phyloP scores from a whole-genome alignment of 768 basidiomycete species.

The Trametes meyenii region DNA sequence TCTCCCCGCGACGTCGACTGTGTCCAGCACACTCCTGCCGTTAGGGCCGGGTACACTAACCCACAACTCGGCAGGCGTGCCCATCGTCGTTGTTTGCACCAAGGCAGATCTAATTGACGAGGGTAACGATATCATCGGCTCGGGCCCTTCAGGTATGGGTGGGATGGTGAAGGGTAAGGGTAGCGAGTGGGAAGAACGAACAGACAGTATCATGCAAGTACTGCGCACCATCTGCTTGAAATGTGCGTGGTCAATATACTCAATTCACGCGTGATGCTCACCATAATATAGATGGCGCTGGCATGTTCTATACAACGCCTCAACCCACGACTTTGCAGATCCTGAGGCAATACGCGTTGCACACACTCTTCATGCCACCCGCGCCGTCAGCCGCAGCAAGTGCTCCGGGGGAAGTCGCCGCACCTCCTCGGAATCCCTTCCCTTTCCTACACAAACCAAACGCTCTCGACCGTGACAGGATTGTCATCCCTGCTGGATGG shows the following conservation, averaged over 20 bases:
- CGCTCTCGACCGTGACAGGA: conserved; percentile 88
- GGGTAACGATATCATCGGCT: conserved; percentile 64
- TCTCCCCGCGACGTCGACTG: conserved; percentile 59
- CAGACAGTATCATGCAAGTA: conserved; percentile 95
- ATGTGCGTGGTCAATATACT: conserved; percentile 57
- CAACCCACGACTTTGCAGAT: conserved; percentile 73
- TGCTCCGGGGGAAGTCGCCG: conserved; percentile 39
- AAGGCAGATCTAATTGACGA: conserved; percentile 95
- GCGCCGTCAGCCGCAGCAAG: conserved; percentile 50
- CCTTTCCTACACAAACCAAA: conserved; percentile 88
- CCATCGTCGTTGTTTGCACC: conserved; percentile 87
- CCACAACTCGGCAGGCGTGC: conserved; percentile 83
- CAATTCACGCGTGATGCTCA: neutral
- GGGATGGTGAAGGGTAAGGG: conserved; percentile 92
- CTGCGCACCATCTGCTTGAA: conserved; percentile 89
- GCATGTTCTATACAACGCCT: conserved; percentile 88
- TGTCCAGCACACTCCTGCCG: conserved; percentile 75
- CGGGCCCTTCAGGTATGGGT: conserved; percentile 80
- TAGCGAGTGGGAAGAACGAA: conserved; percentile 92
- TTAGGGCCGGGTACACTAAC: conserved; percentile 85
- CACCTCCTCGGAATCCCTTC: conserved; percentile 76
- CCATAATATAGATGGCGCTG: conserved; percentile 74
- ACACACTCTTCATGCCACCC: conserved; percentile 77
- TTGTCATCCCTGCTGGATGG: conserved; percentile 95
- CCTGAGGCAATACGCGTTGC: conserved; percentile 82